Conservation (phyloP, 2,329 filamentous ascomycete species). For the Talaromyces sp. region DNA sequence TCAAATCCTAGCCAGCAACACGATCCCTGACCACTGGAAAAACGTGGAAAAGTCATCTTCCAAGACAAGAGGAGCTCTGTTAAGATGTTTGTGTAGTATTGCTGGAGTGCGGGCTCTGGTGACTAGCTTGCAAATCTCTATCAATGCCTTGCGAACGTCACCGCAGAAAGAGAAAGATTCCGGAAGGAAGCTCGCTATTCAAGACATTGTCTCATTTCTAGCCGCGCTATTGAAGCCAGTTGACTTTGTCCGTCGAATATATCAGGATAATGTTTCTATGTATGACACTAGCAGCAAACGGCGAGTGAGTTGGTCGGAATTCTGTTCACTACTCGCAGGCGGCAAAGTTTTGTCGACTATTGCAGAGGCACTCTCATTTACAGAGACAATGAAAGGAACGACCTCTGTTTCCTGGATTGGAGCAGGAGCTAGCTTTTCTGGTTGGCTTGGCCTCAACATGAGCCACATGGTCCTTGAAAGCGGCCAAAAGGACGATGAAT, state of each 20-base stretch:
- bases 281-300: slow-evolving; percentile 41
- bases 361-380: slow-evolving; percentile 50
- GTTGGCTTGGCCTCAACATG: slow-evolving; percentile 69
- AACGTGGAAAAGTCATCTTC: slow-evolving; percentile 41
- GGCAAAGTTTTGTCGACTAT: slow-evolving; percentile 56
- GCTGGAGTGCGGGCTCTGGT: slow-evolving; percentile 74
- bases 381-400: slow-evolving; percentile 24
- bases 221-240: slow-evolving; percentile 41
- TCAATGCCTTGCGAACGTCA: slow-evolving; percentile 28
- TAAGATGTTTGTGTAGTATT: slow-evolving; percentile 66
- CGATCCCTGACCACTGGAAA: slow-evolving; percentile 78
- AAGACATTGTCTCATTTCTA: slow-evolving; percentile 32
- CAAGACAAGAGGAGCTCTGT: slow-evolving; percentile 44
- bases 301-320: slow-evolving; percentile 60
- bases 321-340: slow-evolving; percentile 54
- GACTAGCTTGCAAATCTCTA: slow-evolving; percentile 61
- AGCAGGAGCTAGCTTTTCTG: slow-evolving; percentile 59
- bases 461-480: slow-evolving; percentile 39
- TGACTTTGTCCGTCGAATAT: slow-evolving; percentile 40
- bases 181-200: slow-evolving; percentile 27
- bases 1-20: slow-evolving; percentile 67
- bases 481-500: slow-evolving; percentile 29
- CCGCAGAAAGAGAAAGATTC: slow-evolving; percentile 30
- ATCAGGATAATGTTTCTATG: slow-evolving; percentile 39
- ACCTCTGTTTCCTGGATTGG: slow-evolving; percentile 55